Conservation (phyloP, 2,329 filamentous ascomycete species). For the Penicillium sp. region DNA sequence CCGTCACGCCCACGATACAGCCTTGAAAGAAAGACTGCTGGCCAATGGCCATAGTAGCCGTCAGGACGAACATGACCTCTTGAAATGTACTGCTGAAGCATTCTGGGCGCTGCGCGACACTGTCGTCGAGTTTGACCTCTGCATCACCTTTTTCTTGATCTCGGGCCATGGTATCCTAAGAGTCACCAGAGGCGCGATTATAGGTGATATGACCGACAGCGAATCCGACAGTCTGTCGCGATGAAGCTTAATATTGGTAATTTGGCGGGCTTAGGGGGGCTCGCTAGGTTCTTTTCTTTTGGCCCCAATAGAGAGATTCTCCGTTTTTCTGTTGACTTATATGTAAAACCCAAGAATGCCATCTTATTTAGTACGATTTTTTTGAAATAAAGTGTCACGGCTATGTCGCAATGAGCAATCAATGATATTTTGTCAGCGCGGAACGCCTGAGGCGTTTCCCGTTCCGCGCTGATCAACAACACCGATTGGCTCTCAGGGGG, state of each 20-base stretch:
- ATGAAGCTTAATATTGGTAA: neutral
- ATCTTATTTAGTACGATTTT: neutral
- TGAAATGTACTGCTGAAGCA: constrained; percentile 62
- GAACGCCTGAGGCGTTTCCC: neutral
- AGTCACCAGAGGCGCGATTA: neutral
- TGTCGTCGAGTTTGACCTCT: constrained; percentile 3
- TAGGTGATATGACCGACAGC: neutral
- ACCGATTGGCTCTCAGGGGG: neutral
- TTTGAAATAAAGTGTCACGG: neutral
- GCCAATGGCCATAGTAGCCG: constrained; percentile 66
- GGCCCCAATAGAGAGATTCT: neutral
- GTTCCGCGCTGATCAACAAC: neutral
- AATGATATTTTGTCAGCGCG: neutral
- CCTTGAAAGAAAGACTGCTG: constrained; percentile 62
- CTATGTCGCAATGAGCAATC: neutral
- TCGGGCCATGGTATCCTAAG: neutral
- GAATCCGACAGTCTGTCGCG: neutral
- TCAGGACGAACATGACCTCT: constrained; percentile 64
- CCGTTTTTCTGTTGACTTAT: neutral
- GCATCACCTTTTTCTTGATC: constrained; percentile 17
- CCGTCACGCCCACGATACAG: constrained; percentile 61
- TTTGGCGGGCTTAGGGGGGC: neutral
- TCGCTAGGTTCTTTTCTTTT: neutral
- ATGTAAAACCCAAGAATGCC: neutral
- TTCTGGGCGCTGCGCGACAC: constrained; percentile 13